phyloP scores from a whole-genome alignment of 2,329 filamentous ascomycete genomes.

The Raffaelea albimanens region DNA sequence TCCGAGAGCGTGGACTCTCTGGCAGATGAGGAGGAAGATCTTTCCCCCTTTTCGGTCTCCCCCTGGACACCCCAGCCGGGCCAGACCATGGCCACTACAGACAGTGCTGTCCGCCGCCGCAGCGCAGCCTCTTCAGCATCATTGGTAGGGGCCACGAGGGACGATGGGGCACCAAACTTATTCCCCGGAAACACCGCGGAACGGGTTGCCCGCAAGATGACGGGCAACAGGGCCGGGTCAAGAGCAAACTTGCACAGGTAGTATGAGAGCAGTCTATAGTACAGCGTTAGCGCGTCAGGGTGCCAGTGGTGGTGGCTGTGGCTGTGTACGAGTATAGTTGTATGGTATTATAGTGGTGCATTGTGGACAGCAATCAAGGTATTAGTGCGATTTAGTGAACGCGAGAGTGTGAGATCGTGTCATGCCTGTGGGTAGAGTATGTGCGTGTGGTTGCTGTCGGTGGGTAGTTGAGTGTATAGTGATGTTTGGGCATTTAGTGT shows the following conservation, averaged over 20 bases:
- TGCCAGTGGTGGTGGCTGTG: too few species aligned
- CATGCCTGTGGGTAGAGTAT: too few species aligned
- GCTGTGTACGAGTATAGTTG: too few species aligned
- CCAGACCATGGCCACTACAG: conserved; percentile 5
- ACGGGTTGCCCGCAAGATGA: conserved; percentile 61
- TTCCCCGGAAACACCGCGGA: conserved; percentile 82
- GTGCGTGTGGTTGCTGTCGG: too few species aligned
- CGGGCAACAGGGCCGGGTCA: conserved; percentile 54
- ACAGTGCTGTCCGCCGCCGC: conserved; percentile 25
- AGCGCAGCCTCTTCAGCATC: conserved; percentile 52
- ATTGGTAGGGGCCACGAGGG: conserved; percentile 50
- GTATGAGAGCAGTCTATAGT: conserved; percentile 47
- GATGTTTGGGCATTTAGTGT: too few species aligned
- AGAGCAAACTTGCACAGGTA: conserved; percentile 47
- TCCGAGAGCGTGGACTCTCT: conserved; percentile 29
- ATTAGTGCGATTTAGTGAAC: too few species aligned
- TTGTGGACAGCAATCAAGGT: not conserved
- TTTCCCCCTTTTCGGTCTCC: too few species aligned
- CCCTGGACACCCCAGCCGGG: not conserved
- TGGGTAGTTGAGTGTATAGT: too few species aligned
- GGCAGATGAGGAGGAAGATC: not conserved
- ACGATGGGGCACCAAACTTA: conserved; percentile 47
- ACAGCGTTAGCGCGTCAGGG: not conserved
- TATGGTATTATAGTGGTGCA: not conserved
- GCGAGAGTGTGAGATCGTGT: too few species aligned